Base-by-base conservation (phyloP, 306 rosid species). In the Sicyos baderoa region DNA sequence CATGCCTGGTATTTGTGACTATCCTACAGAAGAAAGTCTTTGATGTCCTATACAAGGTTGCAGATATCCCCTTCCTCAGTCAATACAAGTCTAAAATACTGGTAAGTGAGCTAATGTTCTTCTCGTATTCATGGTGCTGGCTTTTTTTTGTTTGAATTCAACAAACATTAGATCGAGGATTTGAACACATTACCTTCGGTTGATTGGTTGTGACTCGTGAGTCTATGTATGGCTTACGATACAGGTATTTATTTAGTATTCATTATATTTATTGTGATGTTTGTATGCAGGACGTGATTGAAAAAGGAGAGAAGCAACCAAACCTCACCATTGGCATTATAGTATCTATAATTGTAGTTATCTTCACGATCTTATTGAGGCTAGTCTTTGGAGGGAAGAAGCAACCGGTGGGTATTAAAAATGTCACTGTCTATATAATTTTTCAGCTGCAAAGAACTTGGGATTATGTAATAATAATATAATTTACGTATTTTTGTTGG, bases 371-470 rank as follows among this genome's bases (percentile, higher is more conserved):
- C n/a, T 73, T 87, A 75, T 49, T 86, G 69, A 82, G 73, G 75
- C 4, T 89, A 52, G n/a, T 89, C 72, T 92, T 92, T 29, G 95
- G 98, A 14, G 92, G 98, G 44, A 87, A 87, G 37, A 87, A 87
- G 82, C 75, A 80, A 29, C 35, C 81, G 50, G 15, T 51, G 16
- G 4, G 73, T 54, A 25, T 12, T 37, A 14, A 19, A 63, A 23
- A 23, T 56, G 4, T 47, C 6, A 37, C 35, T 16, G 16, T 50
- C 12, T 1, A 13, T 27, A 22, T 9, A 7, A 4, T 17, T 13
- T 22, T n/a, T 21, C 51, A 15, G 27, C 35, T 29, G 9, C 1
- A 11, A 32, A 60, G 48, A 8, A 16, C 23, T 32, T 32, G 25
- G 48, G 17, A 5, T 23, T 23, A 23, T 13, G 62, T 21, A 27